Base-by-base conservation (phyloP, 2,329 filamentous ascomycete genomes). In the Neofusicoccum sp. region DNA sequence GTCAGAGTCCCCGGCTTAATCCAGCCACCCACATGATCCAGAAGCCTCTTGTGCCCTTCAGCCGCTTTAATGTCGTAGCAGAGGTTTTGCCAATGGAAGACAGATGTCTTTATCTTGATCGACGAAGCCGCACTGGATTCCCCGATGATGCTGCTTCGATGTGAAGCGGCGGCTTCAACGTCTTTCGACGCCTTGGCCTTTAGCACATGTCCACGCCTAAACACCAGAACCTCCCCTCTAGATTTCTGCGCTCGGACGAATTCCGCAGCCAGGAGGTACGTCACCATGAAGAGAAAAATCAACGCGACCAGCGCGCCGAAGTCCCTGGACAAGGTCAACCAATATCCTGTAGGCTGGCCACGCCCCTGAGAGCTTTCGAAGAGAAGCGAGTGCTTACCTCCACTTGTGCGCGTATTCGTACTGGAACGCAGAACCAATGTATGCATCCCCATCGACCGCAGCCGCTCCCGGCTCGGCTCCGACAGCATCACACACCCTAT, bases 1-100 rank as follows among this genome's bases (percentile, higher is more conserved):
- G 92, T 97, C 61, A 96, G 76, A 14, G 92, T 96, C 64, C 93
- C 93, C 3, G 93, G 93, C 77, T 96, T 95, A 64, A 97, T 92
- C 91, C 92, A 97, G 39, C 93, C 93, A 71, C 96, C 90, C 11
- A 97, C 91, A 66, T 95, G 82, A 70, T 97, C 89, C 64, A 97
- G 80, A 70, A 97, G 90, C 47, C 89, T 87, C 14, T 92, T 85
- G 1, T 83, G 79, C 70, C 94, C 87, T 12, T 82, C 82, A 80
- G 96, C 96, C 78, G 96, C 93, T 75, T 91, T 89, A 74, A 92
- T 89, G 47, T 85, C 83, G 67, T 86, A 97, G 78, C 89, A 93
- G 1, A 96, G 89, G 69, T 94, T 84, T 67, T 88, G 85, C 93
- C 92, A 96, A 71, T 92, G 90, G 81, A 96, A 96, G 65, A 93